Percentiles rank a stretch among this genome's conserved stretches.
These are phyloP conservation scores for Diaporthe vaccinii DNA, from an alignment of 2,329 filamentous ascomycete species.

Conservation along the genomic window DNA sequence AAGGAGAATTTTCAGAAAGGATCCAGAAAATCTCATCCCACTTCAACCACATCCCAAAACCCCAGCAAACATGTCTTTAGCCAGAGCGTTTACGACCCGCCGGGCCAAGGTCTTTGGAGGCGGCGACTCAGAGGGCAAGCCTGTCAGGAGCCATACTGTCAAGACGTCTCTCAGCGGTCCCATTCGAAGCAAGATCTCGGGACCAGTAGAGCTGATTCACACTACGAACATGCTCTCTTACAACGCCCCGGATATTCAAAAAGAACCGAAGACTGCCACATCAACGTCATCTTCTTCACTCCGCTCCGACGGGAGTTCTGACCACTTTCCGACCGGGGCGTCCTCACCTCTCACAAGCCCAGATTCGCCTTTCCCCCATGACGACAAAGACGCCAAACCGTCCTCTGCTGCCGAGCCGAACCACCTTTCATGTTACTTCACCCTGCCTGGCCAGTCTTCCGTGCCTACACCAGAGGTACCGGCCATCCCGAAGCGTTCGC, in stretches of 20 bases:
- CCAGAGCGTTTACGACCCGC: slow-evolving; percentile 80
- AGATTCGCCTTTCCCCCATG: slow-evolving; percentile 68
- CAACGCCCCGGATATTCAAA: slow-evolving; percentile 86
- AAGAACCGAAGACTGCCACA: slow-evolving; percentile 55
- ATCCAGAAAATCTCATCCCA: background rate
- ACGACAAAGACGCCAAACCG: slow-evolving; percentile 46
- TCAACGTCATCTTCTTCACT: slow-evolving; percentile 66
- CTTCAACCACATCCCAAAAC: slow-evolving; percentile 1
- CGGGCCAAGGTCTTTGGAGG: slow-evolving; percentile 67
- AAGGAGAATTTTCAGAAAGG: background rate
- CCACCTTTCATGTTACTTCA: slow-evolving; percentile 77
- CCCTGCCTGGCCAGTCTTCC: slow-evolving; percentile 59
- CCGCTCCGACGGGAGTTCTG: slow-evolving; percentile 80
- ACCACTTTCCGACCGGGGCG: slow-evolving; percentile 68
- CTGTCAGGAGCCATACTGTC: slow-evolving; percentile 65
- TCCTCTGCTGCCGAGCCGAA: slow-evolving; percentile 71
- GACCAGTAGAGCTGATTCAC: slow-evolving; percentile 87
- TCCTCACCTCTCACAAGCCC: slow-evolving; percentile 78
- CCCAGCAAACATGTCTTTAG: slow-evolving; percentile 58
- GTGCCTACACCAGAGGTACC: slow-evolving; percentile 64
- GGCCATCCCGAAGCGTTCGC: slow-evolving; percentile 79
- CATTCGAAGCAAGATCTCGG: slow-evolving; percentile 83
- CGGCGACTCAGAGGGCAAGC: slow-evolving; percentile 50
- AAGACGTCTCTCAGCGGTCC: slow-evolving; percentile 58
- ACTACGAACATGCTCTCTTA: slow-evolving; percentile 98